phyloP scores from a whole-genome alignment of 257 asterid genomes.

The Rubia yunnanensis region DNA sequence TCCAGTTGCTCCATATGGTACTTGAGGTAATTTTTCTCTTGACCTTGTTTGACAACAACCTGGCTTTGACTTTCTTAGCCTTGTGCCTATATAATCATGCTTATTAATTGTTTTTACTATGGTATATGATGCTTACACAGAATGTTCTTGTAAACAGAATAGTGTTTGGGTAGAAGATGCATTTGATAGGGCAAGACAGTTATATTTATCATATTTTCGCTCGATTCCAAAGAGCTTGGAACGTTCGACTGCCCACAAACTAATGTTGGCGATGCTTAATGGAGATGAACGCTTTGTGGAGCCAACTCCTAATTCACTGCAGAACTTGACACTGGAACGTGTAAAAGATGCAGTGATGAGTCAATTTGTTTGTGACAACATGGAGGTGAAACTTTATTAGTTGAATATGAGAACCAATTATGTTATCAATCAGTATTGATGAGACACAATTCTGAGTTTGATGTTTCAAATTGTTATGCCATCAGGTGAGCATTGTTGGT shows the following conservation, averaged over 20 bases:
- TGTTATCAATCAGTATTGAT: constrained; percentile 8
- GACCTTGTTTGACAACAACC: background rate
- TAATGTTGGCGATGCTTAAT: constrained; percentile 91
- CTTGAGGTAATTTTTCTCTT: constrained; percentile 60
- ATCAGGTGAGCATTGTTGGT: constrained; percentile 93
- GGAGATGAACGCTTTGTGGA: constrained; percentile 98
- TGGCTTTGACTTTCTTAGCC: background rate
- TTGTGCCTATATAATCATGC: background rate
- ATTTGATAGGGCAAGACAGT: constrained; percentile 93
- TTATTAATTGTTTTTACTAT: background rate
- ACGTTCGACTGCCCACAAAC: constrained; percentile 99
- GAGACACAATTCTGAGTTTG: constrained; percentile 12
- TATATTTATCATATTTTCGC: constrained; percentile 87
- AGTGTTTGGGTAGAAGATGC: constrained; percentile 99
- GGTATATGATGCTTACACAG: background rate
- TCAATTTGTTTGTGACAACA: constrained; percentile 83
- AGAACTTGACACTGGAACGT: constrained; percentile 57
- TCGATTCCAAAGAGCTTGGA: constrained; percentile 97
- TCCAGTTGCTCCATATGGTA: constrained; percentile 99
- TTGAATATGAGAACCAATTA: constrained; percentile 7
- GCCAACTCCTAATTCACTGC: constrained; percentile 89
- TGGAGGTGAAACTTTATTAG: constrained; percentile 58
- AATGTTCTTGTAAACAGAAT: constrained; percentile 53
- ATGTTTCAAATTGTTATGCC: constrained; percentile 15
- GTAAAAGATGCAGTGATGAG: constrained; percentile 96